These are phyloP conservation scores for Phalaenopsis aphrodite DNA, from an alignment of 106 monocot genomes.

Conservation along the genomic window DNA sequence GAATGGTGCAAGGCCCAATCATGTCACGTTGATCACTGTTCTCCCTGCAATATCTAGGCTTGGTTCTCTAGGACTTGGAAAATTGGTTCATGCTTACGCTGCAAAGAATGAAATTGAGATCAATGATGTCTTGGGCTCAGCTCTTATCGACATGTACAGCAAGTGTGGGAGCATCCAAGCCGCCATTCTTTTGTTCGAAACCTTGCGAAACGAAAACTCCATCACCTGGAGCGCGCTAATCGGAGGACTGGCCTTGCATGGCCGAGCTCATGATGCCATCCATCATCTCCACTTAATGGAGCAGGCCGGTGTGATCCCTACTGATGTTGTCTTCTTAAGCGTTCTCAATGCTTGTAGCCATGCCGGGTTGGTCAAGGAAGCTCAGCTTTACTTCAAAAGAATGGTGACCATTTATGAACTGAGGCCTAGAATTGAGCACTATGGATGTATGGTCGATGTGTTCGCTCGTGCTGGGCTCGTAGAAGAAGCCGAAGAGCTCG, in stretches of 20 bases:
- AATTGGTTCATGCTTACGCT: conserved; percentile 33
- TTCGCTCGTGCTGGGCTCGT: conserved; percentile 20
- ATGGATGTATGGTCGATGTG: conserved; percentile 31
- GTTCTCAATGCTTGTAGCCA: conserved; percentile 35
- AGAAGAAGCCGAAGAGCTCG: conserved; percentile 17
- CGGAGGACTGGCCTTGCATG: conserved; percentile 51
- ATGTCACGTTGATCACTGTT: conserved; percentile 40
- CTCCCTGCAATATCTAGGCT: conserved; percentile 44
- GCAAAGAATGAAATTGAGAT: conserved; percentile 29
- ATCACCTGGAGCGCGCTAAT: conserved; percentile 57
- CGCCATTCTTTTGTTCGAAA: conserved; percentile 42
- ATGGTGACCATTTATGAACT: conserved; percentile 15
- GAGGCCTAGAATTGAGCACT: conserved; percentile 30
- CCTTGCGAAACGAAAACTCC: conserved; percentile 28
- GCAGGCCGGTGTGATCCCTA: conserved; percentile 23
- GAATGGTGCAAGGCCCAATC: conserved; percentile 25
- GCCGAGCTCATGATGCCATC: conserved; percentile 40
- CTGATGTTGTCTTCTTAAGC: conserved; percentile 30
- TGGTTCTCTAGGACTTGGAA: conserved; percentile 30
- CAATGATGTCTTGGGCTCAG: conserved; percentile 48
- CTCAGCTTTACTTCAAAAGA: conserved; percentile 13
- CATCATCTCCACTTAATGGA: conserved; percentile 36
- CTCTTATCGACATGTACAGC: conserved; percentile 65
- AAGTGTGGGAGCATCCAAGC: conserved; percentile 57
- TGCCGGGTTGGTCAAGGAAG: conserved; percentile 28